Conservation (phyloP, 129 eudicot genomes). For the Ambrosia trifida region DNA sequence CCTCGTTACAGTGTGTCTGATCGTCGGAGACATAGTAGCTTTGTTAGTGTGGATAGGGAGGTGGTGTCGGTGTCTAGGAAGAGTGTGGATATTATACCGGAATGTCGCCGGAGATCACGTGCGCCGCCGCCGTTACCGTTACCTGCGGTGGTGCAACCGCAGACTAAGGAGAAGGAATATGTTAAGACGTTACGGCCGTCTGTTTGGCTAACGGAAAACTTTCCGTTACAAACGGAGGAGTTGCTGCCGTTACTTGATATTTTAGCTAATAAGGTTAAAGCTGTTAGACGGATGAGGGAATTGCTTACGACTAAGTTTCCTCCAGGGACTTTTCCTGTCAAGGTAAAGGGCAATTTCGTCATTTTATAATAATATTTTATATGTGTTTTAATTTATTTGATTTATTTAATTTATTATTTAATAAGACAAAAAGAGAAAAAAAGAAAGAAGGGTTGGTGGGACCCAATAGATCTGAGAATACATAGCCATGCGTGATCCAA, state of each 20-base stretch:
- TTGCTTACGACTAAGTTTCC: slow-evolving; percentile 93
- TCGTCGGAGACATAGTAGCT: slow-evolving; percentile 85
- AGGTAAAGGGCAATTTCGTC: slow-evolving; percentile 57
- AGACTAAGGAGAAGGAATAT: slow-evolving; percentile 83
- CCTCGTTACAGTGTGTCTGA: slow-evolving; percentile 60
- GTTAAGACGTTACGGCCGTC: slow-evolving; percentile 71
- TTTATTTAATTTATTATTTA: slow-evolving; percentile 18
- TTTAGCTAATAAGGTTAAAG: slow-evolving; percentile 87
- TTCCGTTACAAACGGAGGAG: slow-evolving; percentile 97
- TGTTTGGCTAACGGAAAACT: slow-evolving; percentile 90
- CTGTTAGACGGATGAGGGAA: slow-evolving; percentile 96
- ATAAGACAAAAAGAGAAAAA: slow-evolving; percentile 10
- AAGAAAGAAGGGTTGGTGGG: slow-evolving; percentile 16
- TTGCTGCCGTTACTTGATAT: slow-evolving; percentile 90
- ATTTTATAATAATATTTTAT: slow-evolving; percentile 10
- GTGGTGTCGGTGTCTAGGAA: slow-evolving; percentile 63
- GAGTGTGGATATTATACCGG: slow-evolving; percentile 72
- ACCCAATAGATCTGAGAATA: slow-evolving; percentile 18
- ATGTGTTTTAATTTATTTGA: slow-evolving; percentile 33
- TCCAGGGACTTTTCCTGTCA: slow-evolving; percentile 86
- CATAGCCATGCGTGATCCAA: slow-evolving; percentile 44
- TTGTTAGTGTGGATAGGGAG: slow-evolving; percentile 68
- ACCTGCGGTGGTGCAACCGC: slow-evolving; percentile 55
- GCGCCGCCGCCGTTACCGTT: slow-evolving; percentile 30
- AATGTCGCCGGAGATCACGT: slow-evolving; percentile 33